Conservation (phyloP, 257 asterid genomes). For the Ophiorrhiza pumila region DNA sequence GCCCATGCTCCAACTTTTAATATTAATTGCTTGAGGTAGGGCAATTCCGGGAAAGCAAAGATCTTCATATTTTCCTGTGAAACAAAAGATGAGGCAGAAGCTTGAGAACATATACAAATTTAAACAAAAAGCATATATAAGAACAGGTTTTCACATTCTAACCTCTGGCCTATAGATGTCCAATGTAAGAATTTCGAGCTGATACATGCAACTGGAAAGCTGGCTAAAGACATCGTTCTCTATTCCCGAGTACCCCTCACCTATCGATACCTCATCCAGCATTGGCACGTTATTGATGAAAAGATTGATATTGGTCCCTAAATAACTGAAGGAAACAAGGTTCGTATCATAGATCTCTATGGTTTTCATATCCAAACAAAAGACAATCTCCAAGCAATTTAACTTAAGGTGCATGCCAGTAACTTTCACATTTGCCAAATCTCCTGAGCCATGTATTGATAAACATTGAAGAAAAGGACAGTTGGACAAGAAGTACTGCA, state of each 20-base stretch:
- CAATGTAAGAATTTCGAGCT: constrained; percentile 46
- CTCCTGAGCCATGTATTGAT: constrained; percentile 43
- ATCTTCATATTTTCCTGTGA: constrained; percentile 35
- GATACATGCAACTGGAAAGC: constrained; percentile 48
- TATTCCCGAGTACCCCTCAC: constrained; percentile 36
- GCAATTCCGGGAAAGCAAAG: constrained; percentile 38
- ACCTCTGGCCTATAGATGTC: constrained; percentile 46
- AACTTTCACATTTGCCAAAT: constrained; percentile 36
- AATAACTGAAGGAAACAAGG: constrained; percentile 42
- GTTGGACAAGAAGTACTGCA: constrained; percentile 29
- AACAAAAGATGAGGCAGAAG: not conserved
- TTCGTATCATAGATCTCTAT: constrained; percentile 45
- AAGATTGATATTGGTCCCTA: constrained; percentile 35
- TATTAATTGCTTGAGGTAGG: constrained; percentile 50
- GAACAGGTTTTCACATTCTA: constrained; percentile 12
- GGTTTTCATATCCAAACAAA: constrained; percentile 35
- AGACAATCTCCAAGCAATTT: constrained; percentile 42
- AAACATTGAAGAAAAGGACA: constrained; percentile 37
- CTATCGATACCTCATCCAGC: constrained; percentile 45
- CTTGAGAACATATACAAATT: constrained; percentile 2
- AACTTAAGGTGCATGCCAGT: constrained; percentile 35
- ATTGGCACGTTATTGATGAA: constrained; percentile 39
- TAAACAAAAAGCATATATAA: not conserved
- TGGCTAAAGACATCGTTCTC: constrained; percentile 41
- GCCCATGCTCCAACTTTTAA: constrained; percentile 41